Conservation (phyloP, 2,329 filamentous ascomycete genomes). For the Apiospora hydei region DNA sequence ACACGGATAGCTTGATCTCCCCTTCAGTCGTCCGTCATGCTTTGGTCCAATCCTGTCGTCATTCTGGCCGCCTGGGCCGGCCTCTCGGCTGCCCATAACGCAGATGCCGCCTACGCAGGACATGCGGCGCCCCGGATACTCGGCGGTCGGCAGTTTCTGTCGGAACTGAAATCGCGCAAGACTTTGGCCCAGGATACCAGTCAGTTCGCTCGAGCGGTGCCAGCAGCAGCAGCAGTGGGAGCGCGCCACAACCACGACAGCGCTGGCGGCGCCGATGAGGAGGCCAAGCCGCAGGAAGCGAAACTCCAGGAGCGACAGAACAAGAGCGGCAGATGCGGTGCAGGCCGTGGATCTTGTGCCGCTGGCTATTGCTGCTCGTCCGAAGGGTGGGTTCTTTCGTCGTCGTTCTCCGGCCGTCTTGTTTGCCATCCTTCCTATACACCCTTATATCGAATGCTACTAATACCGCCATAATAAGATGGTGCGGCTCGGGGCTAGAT, state of each 20-base stretch:
- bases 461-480: constrained; percentile 34
- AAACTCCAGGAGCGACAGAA: constrained; percentile 37
- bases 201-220: constrained; percentile 23
- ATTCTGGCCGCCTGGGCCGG: constrained; percentile 36
- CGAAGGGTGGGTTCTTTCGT: constrained; percentile 37
- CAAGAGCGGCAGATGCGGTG: constrained; percentile 36
- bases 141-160: constrained; percentile 39
- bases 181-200: neutral
- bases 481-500: constrained; percentile 37
- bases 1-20: neutral
- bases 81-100: constrained; percentile 37
- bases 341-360: constrained; percentile 36
- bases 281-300: constrained; percentile 25
- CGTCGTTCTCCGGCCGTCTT: neutral
- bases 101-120: constrained; percentile 29
- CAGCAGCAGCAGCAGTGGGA: constrained; percentile 25
- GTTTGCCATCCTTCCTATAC: too few relatives aligned
- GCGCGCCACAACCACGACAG: constrained; percentile 13
- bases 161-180: constrained; percentile 30
- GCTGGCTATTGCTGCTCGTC: constrained; percentile 41
- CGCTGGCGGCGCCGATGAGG: constrained; percentile 14
- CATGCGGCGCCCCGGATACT: constrained; percentile 36
- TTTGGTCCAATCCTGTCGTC: constrained; percentile 33
- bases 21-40: constrained; percentile 31
- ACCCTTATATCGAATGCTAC: too few relatives aligned